Conservation (phyloP, 805 yeast species). For the Candida anglica region DNA sequence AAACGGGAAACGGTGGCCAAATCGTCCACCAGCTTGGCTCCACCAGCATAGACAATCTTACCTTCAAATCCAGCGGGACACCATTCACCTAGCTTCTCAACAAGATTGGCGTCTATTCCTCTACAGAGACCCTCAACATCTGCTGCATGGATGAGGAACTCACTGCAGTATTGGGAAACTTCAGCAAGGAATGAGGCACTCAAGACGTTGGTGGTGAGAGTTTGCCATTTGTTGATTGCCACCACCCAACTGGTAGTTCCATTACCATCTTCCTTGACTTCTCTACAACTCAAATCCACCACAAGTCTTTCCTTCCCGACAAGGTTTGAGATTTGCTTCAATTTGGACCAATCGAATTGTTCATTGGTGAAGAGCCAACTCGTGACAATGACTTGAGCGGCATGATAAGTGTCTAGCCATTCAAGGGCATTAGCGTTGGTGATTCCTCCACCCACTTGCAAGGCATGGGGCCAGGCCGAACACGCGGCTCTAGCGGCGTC, state of each 20-base stretch:
- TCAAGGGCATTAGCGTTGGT: constrained; percentile 62
- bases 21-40: constrained; percentile 76
- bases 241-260: constrained; percentile 66
- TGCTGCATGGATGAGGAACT: constrained; percentile 94
- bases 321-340: constrained; percentile 43
- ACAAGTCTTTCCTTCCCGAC: constrained; percentile 72
- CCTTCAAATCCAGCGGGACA: constrained; percentile 47
- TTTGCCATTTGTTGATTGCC: constrained; percentile 98
- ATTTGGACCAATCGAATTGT: constrained; percentile 43
- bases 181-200: constrained; percentile 47
- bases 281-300: constrained; percentile 84
- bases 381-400: constrained; percentile 87
- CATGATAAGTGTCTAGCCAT: constrained; percentile 72
- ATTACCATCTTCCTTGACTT: constrained; percentile 19
- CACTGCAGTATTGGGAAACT: constrained; percentile 69
- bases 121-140: constrained; percentile 96
- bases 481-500: constrained; percentile 78
- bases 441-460: constrained; percentile 95
- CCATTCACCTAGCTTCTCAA: constrained; percentile 74
- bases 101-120: constrained; percentile 85
- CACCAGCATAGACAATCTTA: constrained; percentile 94
- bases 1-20: constrained; percentile 59
- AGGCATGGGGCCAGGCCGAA: constrained; percentile 60
- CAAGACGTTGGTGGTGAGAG: constrained; percentile 65
- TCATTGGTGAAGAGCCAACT: constrained; percentile 83